Conservation (phyloP, 73 alveolate genomes). For the Paramecium tetraurelia region DNA sequence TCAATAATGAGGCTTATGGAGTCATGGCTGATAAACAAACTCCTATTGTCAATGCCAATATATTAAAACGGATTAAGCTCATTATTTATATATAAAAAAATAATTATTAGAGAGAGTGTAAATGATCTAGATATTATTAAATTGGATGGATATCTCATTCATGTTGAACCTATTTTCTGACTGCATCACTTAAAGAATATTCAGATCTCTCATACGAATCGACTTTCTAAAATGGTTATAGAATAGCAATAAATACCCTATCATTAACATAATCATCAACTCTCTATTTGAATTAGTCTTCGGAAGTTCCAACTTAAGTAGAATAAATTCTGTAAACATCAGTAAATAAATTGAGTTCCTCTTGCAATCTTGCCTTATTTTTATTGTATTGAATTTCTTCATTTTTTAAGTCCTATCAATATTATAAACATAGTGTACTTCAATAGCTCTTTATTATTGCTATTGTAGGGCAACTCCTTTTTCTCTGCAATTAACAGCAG, state of each 20-base stretch:
- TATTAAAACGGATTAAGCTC: conserved; percentile 48
- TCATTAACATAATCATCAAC: conserved; percentile 35
- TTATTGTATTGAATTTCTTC: not conserved
- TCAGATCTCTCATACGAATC: not conserved
- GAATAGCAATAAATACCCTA: not conserved
- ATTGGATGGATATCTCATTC: conserved; percentile 11
- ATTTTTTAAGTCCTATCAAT: not conserved
- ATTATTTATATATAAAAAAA: not conserved
- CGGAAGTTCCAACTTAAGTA: conserved; percentile 39
- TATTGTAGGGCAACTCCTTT: not conserved
- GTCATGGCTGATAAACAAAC: not conserved
- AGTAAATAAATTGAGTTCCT: conserved; percentile 32
- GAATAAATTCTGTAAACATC: conserved; percentile 40
- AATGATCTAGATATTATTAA: not conserved
- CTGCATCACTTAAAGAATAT: conserved; percentile 41
- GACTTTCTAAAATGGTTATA: not conserved
- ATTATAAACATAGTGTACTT: not conserved
- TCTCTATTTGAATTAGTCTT: conserved; percentile 15
- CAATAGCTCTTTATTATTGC: not conserved
- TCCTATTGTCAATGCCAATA: not conserved
- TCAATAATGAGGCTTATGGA: not conserved
- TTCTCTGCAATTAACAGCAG: not conserved
- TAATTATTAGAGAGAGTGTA: not conserved
- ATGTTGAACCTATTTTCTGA: not conserved
- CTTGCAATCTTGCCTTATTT: not conserved